Evolutionary conservation across 139 green algal genomes (phyloP).

Genomic region (Chlamydomonas schloesseri): DNA sequence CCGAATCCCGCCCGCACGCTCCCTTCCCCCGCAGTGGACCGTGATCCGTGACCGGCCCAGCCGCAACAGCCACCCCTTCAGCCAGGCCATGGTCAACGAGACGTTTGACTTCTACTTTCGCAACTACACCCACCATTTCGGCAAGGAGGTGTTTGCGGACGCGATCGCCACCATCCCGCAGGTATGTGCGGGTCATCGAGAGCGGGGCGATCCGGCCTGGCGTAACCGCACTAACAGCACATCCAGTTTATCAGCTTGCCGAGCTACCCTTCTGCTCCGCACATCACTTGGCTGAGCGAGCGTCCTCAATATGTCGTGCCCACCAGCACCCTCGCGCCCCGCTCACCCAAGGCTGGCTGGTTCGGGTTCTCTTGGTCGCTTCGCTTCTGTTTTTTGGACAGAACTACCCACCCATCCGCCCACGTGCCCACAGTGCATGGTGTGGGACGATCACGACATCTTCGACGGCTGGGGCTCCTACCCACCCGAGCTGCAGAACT

Average conservation of each 20-base stretch:
- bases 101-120: slow-evolving; percentile 58
- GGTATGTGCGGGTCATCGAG: background rate
- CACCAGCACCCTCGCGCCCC: too few species aligned
- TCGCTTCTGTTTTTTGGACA: too few species aligned
- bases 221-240: too few species aligned
- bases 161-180: slow-evolving; percentile 55
- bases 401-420: background rate
- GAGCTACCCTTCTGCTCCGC: too few species aligned
- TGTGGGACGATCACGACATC: slow-evolving; percentile 57
- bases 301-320: too few species aligned
- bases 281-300: too few species aligned
- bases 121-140: slow-evolving; percentile 54
- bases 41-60: background rate
- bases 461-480: slow-evolving; percentile 72
- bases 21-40: slow-evolving; percentile 9
- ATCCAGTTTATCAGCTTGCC: too few species aligned
- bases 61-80: slow-evolving; percentile 46
- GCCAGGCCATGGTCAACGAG: slow-evolving; percentile 52
- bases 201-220: too few species aligned
- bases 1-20: background rate
- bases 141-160: slow-evolving; percentile 31
- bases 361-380: too few species aligned
- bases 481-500: slow-evolving; percentile 57
- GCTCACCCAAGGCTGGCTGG: too few species aligned
- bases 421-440: slow-evolving; percentile 33